A percentile compares a stretch with the other conserved stretches of the same genome.
Evolutionary conservation across 108 stramenopile genomes (phyloP).

Genomic region (Parmales sp.): DNA sequence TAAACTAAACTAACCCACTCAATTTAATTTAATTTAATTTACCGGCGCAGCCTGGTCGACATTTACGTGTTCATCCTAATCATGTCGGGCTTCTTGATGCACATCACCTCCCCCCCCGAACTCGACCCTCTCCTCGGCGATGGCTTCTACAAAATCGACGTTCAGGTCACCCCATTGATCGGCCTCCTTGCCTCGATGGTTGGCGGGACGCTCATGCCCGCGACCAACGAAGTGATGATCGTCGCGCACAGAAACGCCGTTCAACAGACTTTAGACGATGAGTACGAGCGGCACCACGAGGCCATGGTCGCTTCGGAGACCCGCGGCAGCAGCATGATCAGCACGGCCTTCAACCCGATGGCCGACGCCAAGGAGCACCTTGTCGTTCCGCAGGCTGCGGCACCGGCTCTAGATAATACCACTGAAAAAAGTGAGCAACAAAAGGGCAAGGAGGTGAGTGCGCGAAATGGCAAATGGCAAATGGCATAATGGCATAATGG

Average conservation of each 20-base stretch:
- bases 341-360: too few species aligned
- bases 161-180: neutral
- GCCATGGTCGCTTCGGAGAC: too few species aligned
- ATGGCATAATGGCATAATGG: too few species aligned
- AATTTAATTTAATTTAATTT: too few species aligned
- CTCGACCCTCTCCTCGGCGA: neutral
- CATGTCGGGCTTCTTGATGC: constrained; percentile 8
- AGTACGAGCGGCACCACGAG: neutral
- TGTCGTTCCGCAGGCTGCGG: too few species aligned
- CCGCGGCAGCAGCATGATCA: too few species aligned
- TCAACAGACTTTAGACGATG: neutral
- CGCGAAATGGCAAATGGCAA: too few species aligned
- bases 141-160: neutral
- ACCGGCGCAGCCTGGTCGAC: constrained; percentile 6
- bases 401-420: too few species aligned
- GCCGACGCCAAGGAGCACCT: too few species aligned
- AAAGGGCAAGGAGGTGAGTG: too few species aligned
- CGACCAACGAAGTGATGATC: constrained; percentile 8
- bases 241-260: constrained; percentile 4
- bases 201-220: neutral
- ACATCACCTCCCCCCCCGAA: neutral
- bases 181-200: neutral
- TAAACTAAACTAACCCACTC: too few species aligned
- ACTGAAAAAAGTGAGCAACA: too few species aligned
- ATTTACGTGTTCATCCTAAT: constrained; percentile 1